Percentiles rank a stretch among this genome's conserved stretches.
Conservation (phyloP, 2,329 filamentous ascomycete genomes). For the Phyllosticta citribraziliensis region DNA sequence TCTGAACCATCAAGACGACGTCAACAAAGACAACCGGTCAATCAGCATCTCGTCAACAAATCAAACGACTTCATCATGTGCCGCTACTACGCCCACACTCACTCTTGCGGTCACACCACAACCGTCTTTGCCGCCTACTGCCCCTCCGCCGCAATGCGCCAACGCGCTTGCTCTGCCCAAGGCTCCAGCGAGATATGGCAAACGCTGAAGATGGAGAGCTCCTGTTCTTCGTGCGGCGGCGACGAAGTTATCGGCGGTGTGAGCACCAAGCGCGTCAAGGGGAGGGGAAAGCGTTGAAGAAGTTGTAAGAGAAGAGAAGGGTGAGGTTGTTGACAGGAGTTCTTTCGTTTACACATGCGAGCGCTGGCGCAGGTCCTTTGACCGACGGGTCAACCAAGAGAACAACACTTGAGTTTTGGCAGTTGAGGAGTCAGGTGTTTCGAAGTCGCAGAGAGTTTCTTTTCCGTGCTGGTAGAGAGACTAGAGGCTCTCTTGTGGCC, state of each 20-base stretch:
- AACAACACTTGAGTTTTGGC: no score
- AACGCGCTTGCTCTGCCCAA: constrained; percentile 19
- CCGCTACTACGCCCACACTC: constrained; percentile 38
- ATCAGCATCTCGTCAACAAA: not conserved
- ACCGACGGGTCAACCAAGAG: not conserved
- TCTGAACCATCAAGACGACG: not conserved
- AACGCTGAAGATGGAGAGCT: constrained; percentile 23
- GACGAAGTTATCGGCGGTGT: not conserved
- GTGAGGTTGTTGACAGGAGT: not conserved
- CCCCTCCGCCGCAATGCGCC: constrained; percentile 20
- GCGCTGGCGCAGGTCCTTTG: not conserved
- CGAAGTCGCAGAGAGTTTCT: no score
- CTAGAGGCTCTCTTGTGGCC: no score
- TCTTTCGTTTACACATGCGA: not conserved
- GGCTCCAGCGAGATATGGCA: constrained; percentile 24
- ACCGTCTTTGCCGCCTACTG: constrained; percentile 29
- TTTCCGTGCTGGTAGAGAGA: no score
- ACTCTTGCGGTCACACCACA: constrained; percentile 36
- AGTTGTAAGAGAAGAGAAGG: not conserved
- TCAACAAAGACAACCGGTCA: not conserved
- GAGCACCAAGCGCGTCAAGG: not conserved
- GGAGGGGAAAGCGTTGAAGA: not conserved
- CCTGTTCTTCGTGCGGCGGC: not conserved
- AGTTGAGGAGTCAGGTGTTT: no score
- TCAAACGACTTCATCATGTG: constrained; percentile 28